A percentile compares a stretch with the other conserved stretches of the same genome.
Conservation (phyloP, 352 stramenopile species). For the Phytophthora kernoviae region DNA sequence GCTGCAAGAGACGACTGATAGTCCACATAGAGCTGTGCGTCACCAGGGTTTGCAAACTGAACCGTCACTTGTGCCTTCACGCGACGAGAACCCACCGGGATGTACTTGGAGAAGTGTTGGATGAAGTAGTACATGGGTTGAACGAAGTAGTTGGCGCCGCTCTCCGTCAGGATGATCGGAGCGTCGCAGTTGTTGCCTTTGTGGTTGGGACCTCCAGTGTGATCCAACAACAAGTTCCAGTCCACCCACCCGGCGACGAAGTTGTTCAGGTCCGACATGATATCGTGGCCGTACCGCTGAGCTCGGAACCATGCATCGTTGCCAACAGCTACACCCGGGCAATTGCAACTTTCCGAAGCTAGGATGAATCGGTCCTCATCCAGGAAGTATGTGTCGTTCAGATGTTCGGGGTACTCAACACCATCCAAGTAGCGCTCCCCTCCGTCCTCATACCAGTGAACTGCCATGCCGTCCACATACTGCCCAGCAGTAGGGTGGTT, state of each 20-base stretch:
- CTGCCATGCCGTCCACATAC: constrained; percentile 91
- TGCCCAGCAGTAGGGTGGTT: constrained; percentile 58
- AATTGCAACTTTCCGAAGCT: constrained; percentile 80
- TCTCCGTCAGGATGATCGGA: constrained; percentile 44
- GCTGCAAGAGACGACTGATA: constrained; percentile 55
- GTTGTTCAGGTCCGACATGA: constrained; percentile 90
- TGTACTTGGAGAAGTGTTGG: constrained; percentile 88
- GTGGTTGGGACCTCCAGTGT: constrained; percentile 90
- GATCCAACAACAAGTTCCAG: constrained; percentile 92
- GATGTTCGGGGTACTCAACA: constrained; percentile 67
- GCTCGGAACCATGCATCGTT: constrained; percentile 79
- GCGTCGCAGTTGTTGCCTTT: constrained; percentile 69
- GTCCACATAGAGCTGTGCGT: constrained; percentile 50
- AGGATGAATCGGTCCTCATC: constrained; percentile 68
- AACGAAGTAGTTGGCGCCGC: constrained; percentile 61
- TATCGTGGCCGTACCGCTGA: constrained; percentile 89
- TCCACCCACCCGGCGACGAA: constrained; percentile 88
- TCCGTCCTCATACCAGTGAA: constrained; percentile 87
- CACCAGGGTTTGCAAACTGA: constrained; percentile 55
- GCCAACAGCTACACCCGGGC: constrained; percentile 61
- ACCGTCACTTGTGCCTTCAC: constrained; percentile 52
- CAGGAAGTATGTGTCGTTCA: constrained; percentile 79
- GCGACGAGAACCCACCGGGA: constrained; percentile 66
- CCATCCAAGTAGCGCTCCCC: constrained; percentile 70
- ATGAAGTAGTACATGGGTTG: constrained; percentile 92